Base-by-base conservation (phyloP, 257 asterid species). In the Fraxinus pennsylvanica region DNA sequence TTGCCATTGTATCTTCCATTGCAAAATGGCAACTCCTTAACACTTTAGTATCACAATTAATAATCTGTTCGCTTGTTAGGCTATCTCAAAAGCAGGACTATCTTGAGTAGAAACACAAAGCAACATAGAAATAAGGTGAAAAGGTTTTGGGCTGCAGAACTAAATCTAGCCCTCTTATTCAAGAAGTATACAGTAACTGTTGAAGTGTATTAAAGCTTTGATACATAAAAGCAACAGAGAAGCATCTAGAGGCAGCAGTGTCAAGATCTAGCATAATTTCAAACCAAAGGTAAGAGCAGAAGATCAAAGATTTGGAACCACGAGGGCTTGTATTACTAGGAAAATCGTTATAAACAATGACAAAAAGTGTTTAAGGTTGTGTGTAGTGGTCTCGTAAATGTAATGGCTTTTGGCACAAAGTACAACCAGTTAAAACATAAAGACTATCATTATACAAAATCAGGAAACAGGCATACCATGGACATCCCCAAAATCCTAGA, bases 391-490 rank as follows among this genome's bases (percentile, higher is more conserved):
- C 65, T 19, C 27, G 7, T 54, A 54, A 19, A 19, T 54, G 65
- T n/a, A 19, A 54, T 54, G 65, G 7, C 22, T 6, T 54, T 17
- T n/a, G 65, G n/a, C 25, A 19, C 65, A 5, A 5, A 54, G 65
- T n/a, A 54, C 27, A 5, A 54, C 9, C 25, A 52, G 63, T 52
- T 14, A 19, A 52, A 52, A 52, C 22, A 52, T 52, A 17, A 45
- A 45, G 9, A 52, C 63, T 14, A 14, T 4, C 19, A 52, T 52
- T 52, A 52, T 14, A 14, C 22, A 52, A 52, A 39, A 50, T 54
- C 65, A 19, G 65, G 65, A 9, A 29, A 22, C 32, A 65, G 52
- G 66, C 81, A 47, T 47, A 47, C 99, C 97, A 86, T 69, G 21
- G 99, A 76, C 83, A 41, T 41, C 50, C 50, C 50, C 50, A 41